Percentiles rank a stretch among this genome's conserved stretches.
Evolutionary conservation across 176 grass and related monocot species (phyloP).

Genomic region (Cymbopogon citratus): DNA sequence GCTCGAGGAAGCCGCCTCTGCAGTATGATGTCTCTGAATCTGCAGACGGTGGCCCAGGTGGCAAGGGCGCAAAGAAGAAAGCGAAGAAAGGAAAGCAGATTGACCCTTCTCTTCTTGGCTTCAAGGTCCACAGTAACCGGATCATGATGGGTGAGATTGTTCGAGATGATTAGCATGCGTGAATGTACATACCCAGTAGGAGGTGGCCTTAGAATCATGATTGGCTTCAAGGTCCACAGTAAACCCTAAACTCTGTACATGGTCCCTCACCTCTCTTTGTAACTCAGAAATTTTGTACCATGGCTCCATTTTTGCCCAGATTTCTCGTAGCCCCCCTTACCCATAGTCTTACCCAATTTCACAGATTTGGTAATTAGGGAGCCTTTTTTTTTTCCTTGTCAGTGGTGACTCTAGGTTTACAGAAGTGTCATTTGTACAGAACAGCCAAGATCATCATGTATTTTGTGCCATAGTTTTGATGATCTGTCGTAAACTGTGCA

Average conservation of each 20-base stretch:
- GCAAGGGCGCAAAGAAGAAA: conserved; percentile 81
- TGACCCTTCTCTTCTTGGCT: conserved; percentile 92
- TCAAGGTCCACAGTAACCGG: conserved; percentile 98
- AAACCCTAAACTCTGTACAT: conserved; percentile 31
- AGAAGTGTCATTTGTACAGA: conserved; percentile 60
- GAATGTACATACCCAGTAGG: not conserved
- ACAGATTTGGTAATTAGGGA: conserved; percentile 41
- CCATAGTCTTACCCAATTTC: conserved; percentile 28
- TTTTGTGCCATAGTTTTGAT: not conserved
- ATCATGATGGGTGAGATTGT: conserved; percentile 99
- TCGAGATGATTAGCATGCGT: conserved; percentile 57
- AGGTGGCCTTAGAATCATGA: not conserved
- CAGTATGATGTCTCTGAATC: conserved; percentile 46
- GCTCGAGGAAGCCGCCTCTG: conserved; percentile 66
- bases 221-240: not conserved
- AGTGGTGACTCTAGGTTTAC: conserved; percentile 36
- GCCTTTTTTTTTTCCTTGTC: conserved; percentile 23
- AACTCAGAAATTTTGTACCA: conserved; percentile 34
- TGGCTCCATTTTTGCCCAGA: conserved; percentile 14
- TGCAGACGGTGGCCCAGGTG: conserved; percentile 36
- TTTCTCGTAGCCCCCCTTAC: conserved; percentile 30
- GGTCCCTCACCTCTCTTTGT: conserved; percentile 27
- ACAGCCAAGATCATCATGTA: conserved; percentile 23
- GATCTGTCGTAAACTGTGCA: not conserved
- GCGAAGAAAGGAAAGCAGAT: conserved; percentile 96